phyloP scores from a whole-genome alignment of 2,329 filamentous ascomycete genomes.

The Dryadomyces quercivorus region DNA sequence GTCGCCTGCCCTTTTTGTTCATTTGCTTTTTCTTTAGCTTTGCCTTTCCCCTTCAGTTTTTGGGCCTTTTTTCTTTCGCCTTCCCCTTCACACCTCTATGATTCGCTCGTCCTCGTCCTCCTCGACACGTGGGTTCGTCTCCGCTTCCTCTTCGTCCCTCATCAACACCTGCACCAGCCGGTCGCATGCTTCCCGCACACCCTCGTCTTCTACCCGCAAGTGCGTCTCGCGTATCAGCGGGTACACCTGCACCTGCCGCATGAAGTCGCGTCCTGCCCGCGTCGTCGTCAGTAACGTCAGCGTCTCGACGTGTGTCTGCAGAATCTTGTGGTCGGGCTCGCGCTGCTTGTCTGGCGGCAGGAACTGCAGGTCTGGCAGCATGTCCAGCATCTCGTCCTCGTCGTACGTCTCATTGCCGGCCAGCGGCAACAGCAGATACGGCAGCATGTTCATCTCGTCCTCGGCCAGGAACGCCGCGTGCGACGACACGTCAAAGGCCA shows the following conservation, averaged over 20 bases:
- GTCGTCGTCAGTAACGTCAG: conserved; percentile 73
- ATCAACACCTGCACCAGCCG: conserved; percentile 80
- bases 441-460: conserved; percentile 66
- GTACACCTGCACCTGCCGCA: conserved; percentile 74
- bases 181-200: conserved; percentile 74
- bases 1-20: neutral
- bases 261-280: conserved; percentile 56
- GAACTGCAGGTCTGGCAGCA: conserved; percentile 84
- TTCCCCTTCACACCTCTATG: conserved; percentile 30
- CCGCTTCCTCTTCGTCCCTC: conserved; percentile 47
- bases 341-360: conserved; percentile 81
- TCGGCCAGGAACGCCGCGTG: conserved; percentile 62
- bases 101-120: conserved; percentile 42
- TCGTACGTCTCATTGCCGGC: conserved; percentile 80
- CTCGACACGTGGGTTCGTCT: conserved; percentile 22
- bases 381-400: conserved; percentile 72
- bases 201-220: conserved; percentile 62
- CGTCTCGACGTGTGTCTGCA: conserved; percentile 83
- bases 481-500: conserved; percentile 66
- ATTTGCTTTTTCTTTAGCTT: neutral
- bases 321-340: conserved; percentile 62
- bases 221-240: conserved; percentile 83
- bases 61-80: neutral
- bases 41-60: no score
- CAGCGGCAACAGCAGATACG: conserved; percentile 79